phyloP scores from a whole-genome alignment of 768 basidiomycete species.

The Rickenella mellea region DNA sequence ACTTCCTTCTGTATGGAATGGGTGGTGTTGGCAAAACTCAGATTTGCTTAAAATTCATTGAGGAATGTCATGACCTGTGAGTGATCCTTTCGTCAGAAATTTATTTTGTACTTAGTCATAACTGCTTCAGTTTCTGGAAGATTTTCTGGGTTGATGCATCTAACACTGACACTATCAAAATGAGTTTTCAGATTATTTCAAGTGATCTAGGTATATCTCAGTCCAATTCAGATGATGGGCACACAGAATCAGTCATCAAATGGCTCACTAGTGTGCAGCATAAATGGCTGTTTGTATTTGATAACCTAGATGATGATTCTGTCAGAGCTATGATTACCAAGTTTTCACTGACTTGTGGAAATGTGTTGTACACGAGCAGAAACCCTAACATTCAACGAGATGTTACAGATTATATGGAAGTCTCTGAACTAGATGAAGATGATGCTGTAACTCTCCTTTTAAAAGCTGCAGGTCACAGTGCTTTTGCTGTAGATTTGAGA shows the following conservation, averaged over 20 bases:
- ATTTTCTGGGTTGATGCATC: constrained; percentile 18
- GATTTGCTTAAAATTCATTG: constrained; percentile 12
- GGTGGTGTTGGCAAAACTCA: constrained; percentile 16
- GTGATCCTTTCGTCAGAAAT: constrained; percentile 1
- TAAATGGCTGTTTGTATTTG: constrained; percentile 14
- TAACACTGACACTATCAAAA: constrained; percentile 7
- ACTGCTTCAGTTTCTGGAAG: constrained; percentile 9
- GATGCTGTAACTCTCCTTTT: constrained; percentile 12
- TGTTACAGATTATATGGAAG: constrained; percentile 9
- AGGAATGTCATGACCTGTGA: constrained; percentile 4
- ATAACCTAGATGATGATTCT: constrained; percentile 11
- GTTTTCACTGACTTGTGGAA: too few relatives aligned
- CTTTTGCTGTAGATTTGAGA: background rate
- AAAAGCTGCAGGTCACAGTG: constrained; percentile 6
- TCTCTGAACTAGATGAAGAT: constrained; percentile 9
- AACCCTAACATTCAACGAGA: too few relatives aligned
- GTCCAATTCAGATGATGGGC: too few relatives aligned
- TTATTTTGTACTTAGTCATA: background rate
- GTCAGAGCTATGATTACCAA: too few relatives aligned
- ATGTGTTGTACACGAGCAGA: too few relatives aligned
- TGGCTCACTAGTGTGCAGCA: constrained; percentile 8
- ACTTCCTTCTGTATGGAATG: constrained; percentile 12
- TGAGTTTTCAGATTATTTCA: constrained; percentile 6
- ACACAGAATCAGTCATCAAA: constrained; percentile 3
- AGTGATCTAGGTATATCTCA: background rate